These are phyloP conservation scores for Suhomyces wounanorum DNA, from an alignment of 1,139 yeast species.

Conservation along the genomic window DNA sequence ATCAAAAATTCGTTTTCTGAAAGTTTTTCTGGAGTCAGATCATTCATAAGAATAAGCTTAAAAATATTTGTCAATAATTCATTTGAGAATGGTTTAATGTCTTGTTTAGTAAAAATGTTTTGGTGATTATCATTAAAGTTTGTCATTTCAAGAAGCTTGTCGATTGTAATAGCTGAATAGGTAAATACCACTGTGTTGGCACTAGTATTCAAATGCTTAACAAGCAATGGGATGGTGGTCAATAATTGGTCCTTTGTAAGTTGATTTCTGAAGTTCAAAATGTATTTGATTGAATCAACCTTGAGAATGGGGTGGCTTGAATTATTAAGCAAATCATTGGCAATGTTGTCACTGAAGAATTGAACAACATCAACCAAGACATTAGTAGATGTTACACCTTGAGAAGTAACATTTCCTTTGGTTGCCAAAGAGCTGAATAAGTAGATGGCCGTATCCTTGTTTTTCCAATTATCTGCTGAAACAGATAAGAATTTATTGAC, in stretches of 20 bases:
- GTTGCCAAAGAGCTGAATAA: constrained; percentile 88
- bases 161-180: constrained; percentile 90
- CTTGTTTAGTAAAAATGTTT: constrained; percentile 67
- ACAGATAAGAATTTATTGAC: constrained; percentile 65
- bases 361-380: constrained; percentile 80
- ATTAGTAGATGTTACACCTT: constrained; percentile 90
- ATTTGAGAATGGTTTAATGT: constrained; percentile 52
- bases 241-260: constrained; percentile 80
- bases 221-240: constrained; percentile 79
- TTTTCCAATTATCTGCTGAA: constrained; percentile 61
- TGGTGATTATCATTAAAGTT: constrained; percentile 46
- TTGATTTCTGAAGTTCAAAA: constrained; percentile 89
- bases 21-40: constrained; percentile 76
- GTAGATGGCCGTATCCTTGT: constrained; percentile 84
- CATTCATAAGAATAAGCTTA: constrained; percentile 59
- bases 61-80: constrained; percentile 67
- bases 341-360: constrained; percentile 79
- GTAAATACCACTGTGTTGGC: constrained; percentile 84
- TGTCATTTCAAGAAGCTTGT: constrained; percentile 80
- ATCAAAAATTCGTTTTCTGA: constrained; percentile 94
- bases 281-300: constrained; percentile 91
- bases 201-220: constrained; percentile 60
- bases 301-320: constrained; percentile 69
- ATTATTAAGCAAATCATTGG: constrained; percentile 67
- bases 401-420: constrained; percentile 79